Base-by-base conservation (phyloP, 345 rosid species). In the Bretschneidera sinensis region DNA sequence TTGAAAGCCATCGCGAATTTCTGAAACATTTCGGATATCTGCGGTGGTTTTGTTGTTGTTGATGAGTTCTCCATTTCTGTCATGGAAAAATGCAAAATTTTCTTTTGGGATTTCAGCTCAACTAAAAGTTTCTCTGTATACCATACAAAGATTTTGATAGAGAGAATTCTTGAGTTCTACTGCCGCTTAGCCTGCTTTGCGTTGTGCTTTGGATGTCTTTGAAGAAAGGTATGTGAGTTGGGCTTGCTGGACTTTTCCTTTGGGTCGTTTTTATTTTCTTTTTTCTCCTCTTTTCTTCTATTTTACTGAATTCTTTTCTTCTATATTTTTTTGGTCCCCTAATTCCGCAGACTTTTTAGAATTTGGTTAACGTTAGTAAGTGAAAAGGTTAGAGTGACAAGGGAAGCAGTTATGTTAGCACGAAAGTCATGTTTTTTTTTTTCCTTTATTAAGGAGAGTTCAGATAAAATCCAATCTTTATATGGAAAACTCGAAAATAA, bases 1-100 rank as follows among this genome's bases (percentile, higher is more conserved):
- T 90, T 87, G 77, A 94, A 82, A 28, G 99, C 97, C 59, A 88
- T 65, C 20, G 99, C 99, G 73, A 94, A 82, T 70, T 94, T 94
- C 81, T 83, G 90, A 65, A 94, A 88, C 99, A 90, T 94, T 35
- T 81, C 76, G 0, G 97, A 94, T 69, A 94, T 80, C 63, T 83
- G 97, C 0, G 96, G 96, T 17, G 77, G 81, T 57, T 81, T 87
- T 39, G 69, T 23, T 28, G 71, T 43, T 23, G 80, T 50, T 47
- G 83, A 22, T 9, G 70, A 56, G 64, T 63, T 60, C 19, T 81
- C 86, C 70, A 74, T 74, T 70, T 79, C 83, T 10, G 76, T 76
- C 81, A 80, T 77, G 56, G 59, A 19, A 48, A 48, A 50, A 31
- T 77, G 56, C 55, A 19, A 48, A 48, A 50, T 23, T 33, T 43